Conservation (phyloP, 345 rosid genomes). For the Dipteronia sinensis region DNA sequence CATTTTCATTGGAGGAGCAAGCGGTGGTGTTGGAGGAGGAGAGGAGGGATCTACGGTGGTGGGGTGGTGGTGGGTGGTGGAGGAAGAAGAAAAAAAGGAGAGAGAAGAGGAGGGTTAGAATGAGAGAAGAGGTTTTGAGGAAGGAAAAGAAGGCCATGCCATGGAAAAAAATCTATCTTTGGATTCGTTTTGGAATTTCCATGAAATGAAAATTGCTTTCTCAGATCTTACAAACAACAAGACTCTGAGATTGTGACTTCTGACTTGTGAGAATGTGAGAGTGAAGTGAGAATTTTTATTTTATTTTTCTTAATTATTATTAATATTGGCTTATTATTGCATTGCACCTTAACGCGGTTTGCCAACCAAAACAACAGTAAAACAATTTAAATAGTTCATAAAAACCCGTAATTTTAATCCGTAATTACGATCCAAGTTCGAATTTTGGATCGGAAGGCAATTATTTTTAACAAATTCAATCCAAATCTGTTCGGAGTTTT, state of each 20-base stretch:
- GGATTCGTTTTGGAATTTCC: too few species aligned
- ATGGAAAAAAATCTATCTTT: slow-evolving; percentile 26
- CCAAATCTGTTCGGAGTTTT: too few species aligned
- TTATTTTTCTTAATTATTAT: too few species aligned
- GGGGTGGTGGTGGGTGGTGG: slow-evolving; percentile 20
- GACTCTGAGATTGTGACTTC: neutral
- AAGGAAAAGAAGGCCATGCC: slow-evolving; percentile 46
- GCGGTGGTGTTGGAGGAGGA: slow-evolving; percentile 21
- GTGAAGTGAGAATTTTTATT: neutral
- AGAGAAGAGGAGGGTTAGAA: slow-evolving; percentile 46
- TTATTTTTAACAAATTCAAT: too few species aligned
- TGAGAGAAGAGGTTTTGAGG: slow-evolving; percentile 42
- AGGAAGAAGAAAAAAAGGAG: slow-evolving; percentile 48
- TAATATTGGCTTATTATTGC: neutral
- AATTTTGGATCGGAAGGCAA: too few species aligned
- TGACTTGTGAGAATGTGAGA: neutral
- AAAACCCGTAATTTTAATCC: too few species aligned
- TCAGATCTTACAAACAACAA: too few species aligned
- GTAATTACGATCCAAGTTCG: too few species aligned
- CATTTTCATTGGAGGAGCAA: neutral
- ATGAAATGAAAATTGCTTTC: too few species aligned
- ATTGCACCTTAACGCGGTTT: neutral
- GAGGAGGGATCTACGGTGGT: slow-evolving; percentile 56
- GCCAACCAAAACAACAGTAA: neutral
- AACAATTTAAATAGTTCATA: too few species aligned